phyloP scores from a whole-genome alignment of 495 filamentous ascomycete genomes.

The Tuber melanosporum region DNA sequence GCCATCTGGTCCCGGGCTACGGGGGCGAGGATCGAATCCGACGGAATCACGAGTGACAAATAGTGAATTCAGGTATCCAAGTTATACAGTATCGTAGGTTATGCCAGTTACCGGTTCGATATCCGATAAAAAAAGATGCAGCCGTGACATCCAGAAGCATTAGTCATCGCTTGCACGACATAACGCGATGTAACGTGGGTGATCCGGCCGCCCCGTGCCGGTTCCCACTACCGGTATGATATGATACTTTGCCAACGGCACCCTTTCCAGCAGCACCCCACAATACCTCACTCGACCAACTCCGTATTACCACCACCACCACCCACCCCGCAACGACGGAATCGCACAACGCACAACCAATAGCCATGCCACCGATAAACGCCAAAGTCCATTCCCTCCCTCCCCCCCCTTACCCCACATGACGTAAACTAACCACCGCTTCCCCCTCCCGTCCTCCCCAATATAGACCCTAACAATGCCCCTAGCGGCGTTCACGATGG shows the following conservation, averaged over 20 bases:
- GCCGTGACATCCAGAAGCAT: neutral
- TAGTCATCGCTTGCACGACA: neutral
- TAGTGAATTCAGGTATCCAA: neutral
- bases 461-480: conserved; percentile 39
- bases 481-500: conserved; percentile 48
- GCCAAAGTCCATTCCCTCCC: conserved; percentile 16
- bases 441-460: conserved; percentile 2
- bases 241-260: too few species aligned
- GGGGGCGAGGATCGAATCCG: neutral
- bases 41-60: neutral
- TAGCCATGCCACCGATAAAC: conserved; percentile 29
- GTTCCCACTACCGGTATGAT: too few species aligned
- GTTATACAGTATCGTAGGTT: too few species aligned
- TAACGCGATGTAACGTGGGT: neutral
- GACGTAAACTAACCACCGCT: neutral
- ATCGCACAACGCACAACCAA: too few species aligned
- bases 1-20: neutral
- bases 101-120: too few species aligned
- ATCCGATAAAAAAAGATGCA: neutral
- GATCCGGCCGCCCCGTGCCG: neutral
- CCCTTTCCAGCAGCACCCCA: too few species aligned
- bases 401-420: neutral
- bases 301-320: too few species aligned
- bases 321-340: neutral
- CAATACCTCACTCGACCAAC: too few species aligned